Base-by-base conservation (phyloP, 1,284 basidiomycete species). In the Puccinia coronata region DNA sequence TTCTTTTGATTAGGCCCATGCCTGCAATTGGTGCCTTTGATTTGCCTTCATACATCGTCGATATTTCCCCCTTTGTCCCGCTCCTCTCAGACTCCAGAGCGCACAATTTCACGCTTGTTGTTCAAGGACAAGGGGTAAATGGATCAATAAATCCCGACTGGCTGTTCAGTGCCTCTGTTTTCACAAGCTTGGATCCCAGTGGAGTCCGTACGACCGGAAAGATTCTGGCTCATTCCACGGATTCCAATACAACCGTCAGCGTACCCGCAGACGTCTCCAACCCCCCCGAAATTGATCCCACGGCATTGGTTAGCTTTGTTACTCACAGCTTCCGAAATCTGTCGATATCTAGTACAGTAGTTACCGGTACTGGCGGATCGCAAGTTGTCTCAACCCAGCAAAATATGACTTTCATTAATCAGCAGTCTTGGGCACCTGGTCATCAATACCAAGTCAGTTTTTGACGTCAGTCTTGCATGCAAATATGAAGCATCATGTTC, bases 41-140 rank as follows among this genome's bases (percentile, higher is more conserved):
- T 83, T 88, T 92, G 41, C 92, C 93, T 0, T 92, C 91, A 1
- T 93, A 94, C 86, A 90, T 90, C 84, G 84, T 93, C 59, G 93
- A 94, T 85, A 86, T 93, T 74, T 92, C 92, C 20, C 92, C 92
- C 0, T 94, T 93, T 85, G 88, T 92, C 0, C 92, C 92, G 6
- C 84, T 90, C 28, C 88, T 94, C 53, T 88, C 91, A 0, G 92
- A 93, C 83, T 91, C 91, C 0, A 85, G 89, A 31, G 87, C 90
- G 25, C 92, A 94, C 85, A 90, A 87, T 53, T 89, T 93, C 83
- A 89, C 90, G 61, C 87, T 94, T 28, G 91, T 92, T 82, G 91
- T 94, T 39, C 90, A 89, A 20, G 92, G 92, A 0, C 91, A 91
- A 5, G 92, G 93, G 84, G 89, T 41, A 14, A 67, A 92, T 83